Base-by-base conservation (phyloP, 129 eudicot species). In the Flaveria sonorensis region DNA sequence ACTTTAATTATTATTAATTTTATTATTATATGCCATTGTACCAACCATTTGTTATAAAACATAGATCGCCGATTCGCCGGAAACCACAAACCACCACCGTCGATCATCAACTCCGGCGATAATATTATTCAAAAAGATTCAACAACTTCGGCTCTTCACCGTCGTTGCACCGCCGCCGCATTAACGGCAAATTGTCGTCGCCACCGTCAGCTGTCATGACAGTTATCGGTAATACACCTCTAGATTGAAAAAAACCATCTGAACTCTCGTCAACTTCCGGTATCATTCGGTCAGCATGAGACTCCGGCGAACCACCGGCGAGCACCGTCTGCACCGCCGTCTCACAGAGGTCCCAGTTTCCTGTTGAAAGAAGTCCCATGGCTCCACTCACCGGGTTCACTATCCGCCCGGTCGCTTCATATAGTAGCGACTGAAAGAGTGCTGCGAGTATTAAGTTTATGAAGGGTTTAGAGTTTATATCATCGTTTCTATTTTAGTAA, bases 331-430 rank as follows among this genome's bases (percentile, higher is more conserved):
- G 71, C 30, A 92, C 96, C 4, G 89, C 96, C 5, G 79, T 84
- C 83, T 87, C 86, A 53, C 92, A 87, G 20, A 84, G 72, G 71
- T 84, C 84, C 97, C 97, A 92, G 73, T 92, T 87, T 6, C 97
- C 97, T 3, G 92, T 77, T 24, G 90, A 71, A 7, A 87, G 68
- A 3, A 92, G 86, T 14, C 97, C 97, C 28, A 85, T 84, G 7
- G 92, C 97, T 3, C 97, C 97, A 51, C 70, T 89, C 16, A 92
- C 86, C 5, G 97, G 96, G 52, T 92, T 89, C 75, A 87, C 84
- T 24, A 88, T 87, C 4, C 97, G 81, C 6, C 96, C 97, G 32
- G 87, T 87, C 21, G 97, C 97, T 85, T 92, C 97, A 21, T 81
- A 87, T 39, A 92, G 46, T 8, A 92, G 82, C 48, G 97, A 92